Base-by-base conservation (phyloP, 768 basidiomycete genomes). In the Podaxis pistillaris region DNA sequence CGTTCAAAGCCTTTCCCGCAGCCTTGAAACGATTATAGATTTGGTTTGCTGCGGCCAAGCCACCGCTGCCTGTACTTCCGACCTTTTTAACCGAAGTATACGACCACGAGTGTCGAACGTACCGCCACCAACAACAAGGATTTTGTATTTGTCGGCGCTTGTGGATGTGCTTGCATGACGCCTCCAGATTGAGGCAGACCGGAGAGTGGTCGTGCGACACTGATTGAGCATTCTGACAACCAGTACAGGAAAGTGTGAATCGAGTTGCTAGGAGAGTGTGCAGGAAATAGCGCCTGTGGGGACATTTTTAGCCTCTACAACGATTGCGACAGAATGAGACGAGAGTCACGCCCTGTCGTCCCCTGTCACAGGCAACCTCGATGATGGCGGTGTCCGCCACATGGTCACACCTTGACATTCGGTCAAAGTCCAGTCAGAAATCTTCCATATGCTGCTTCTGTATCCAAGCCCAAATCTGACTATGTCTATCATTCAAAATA, bases 111-210 rank as follows among this genome's bases (percentile, higher is more conserved):
- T 36, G 26, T 7, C 7, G 28, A 13, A 76, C 84, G 67, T 70
- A 88, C 96, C 96, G 73, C 83, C 95, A 58, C 96, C 96, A 22
- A 98, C 79, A 46, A 98, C 86, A 28, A 98, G 76, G 37, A 98
- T 80, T 75, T 91, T 95, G 78, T 84, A 93, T 68, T 87, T 90
- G 66, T 83, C 77, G 65, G 50, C 12, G 12, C 77, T 79, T 19
- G 75, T 71, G 28, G 71, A 68, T 12, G 81, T 79, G 65, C 78
- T 79, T 24, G 77, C 76, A 62, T 68, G 58, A 57, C 75, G 70
- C 30, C 62, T 65, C 33, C 68, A 66, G 7, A 64, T 38, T 7
- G 58, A 62, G 37, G 58, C 24, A 19, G 51, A 50, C 11, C 47
- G 55, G 8, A 17, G 8, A 30, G 46, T 9, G 11, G 24, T 22